Conservation (phyloP, 1,284 basidiomycete species). For the Sphagnurus paluster region DNA sequence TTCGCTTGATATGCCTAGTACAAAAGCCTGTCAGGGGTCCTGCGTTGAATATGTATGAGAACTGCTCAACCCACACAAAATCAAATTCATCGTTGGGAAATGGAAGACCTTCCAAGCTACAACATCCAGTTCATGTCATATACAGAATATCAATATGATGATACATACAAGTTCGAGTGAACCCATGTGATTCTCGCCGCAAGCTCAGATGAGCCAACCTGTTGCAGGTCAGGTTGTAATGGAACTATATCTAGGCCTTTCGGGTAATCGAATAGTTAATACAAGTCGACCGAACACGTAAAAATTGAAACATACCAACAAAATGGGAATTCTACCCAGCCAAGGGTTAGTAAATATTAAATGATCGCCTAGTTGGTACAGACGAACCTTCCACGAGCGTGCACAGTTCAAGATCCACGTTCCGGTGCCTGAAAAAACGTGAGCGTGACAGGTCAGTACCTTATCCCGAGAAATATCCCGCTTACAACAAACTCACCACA, state of each 20-base stretch:
- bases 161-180: conserved; percentile 65
- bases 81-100: conserved; percentile 73
- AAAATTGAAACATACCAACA: conserved; percentile 44
- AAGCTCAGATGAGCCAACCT: conserved; percentile 53
- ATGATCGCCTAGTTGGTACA: neutral
- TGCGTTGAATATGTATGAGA: neutral
- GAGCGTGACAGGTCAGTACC: neutral
- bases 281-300: conserved; percentile 6
- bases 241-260: conserved; percentile 70
- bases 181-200: conserved; percentile 65
- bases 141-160: conserved; percentile 4
- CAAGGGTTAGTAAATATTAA: too few species aligned
- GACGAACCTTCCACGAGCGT: conserved; percentile 56
- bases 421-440: conserved; percentile 49
- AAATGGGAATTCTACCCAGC: conserved; percentile 49
- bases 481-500: conserved; percentile 54
- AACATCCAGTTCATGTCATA: conserved; percentile 4
- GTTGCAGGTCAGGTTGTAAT: conserved; percentile 61
- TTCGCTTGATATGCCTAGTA: conserved; percentile 61
- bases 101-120: conserved; percentile 62
- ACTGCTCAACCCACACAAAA: conserved; percentile 52
- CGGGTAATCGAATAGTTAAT: too few species aligned
- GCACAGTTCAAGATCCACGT: conserved; percentile 68
- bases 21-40: conserved; percentile 1
- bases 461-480: neutral